Conservation (phyloP, 768 basidiomycete species). For the Tephrocybe rancida region DNA sequence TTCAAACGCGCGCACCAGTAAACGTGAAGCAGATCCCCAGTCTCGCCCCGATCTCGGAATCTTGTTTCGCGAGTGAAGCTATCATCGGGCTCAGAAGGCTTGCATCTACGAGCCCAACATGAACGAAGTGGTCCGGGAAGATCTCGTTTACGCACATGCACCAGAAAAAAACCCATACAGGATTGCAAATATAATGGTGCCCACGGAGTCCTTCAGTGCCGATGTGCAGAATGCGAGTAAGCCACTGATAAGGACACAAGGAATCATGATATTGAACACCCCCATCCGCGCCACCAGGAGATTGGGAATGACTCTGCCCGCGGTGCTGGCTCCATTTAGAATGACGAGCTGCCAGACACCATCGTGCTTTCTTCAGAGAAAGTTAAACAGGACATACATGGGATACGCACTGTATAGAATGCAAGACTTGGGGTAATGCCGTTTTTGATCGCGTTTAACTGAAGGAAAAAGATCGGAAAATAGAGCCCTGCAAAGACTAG, state of each 20-base stretch:
- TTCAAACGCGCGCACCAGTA: slow-evolving; percentile 3
- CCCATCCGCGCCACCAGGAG: slow-evolving; percentile 30
- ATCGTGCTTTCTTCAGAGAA: slow-evolving; percentile 1
- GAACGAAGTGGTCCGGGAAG: not conserved
- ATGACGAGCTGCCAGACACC: slow-evolving; percentile 45
- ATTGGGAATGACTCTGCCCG: slow-evolving; percentile 38
- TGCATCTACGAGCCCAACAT: slow-evolving; percentile 25
- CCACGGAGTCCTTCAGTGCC: slow-evolving; percentile 25
- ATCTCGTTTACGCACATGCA: slow-evolving; percentile 26
- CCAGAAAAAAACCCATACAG: slow-evolving; percentile 46
- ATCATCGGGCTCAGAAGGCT: slow-evolving; percentile 48
- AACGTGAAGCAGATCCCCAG: slow-evolving; percentile 51
- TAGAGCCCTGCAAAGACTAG: slow-evolving; percentile 41
- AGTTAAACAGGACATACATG: slow-evolving; percentile 1
- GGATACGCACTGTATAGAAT: slow-evolving; percentile 51
- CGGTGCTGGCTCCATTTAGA: slow-evolving; percentile 47
- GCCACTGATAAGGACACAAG: slow-evolving; percentile 24
- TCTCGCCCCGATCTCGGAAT: slow-evolving; percentile 57
- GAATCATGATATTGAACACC: slow-evolving; percentile 32
- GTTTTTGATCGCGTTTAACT: slow-evolving; percentile 52
- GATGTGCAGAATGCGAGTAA: slow-evolving; percentile 39
- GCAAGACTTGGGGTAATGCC: slow-evolving; percentile 48
- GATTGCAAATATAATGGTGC: slow-evolving; percentile 34
- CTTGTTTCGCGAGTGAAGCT: slow-evolving; percentile 40
- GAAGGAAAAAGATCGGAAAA: slow-evolving; percentile 59